Conservation (phyloP, 768 basidiomycete genomes). For the Rhodotorula taiwanensis region DNA sequence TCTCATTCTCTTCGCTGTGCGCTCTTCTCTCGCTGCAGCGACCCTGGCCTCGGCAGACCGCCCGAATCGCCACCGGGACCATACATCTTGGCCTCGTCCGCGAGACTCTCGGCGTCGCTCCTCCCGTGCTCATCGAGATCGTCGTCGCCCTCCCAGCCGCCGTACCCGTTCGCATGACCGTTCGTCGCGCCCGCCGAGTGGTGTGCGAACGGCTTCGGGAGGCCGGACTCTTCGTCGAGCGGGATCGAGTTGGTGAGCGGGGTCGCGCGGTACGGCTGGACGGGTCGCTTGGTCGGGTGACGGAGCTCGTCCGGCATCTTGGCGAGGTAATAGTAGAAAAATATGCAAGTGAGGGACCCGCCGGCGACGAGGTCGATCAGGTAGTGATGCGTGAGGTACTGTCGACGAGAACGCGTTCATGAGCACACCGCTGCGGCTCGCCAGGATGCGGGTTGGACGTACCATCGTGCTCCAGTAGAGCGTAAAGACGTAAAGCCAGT, state of each 20-base stretch:
- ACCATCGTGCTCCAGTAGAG: constrained; percentile 96
- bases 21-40: too few relatives aligned
- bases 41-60: too few relatives aligned
- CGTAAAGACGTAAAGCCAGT: constrained; percentile 72
- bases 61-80: not conserved
- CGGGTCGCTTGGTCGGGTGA: constrained; percentile 17
- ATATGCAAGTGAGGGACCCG: constrained; percentile 75
- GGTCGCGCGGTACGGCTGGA: constrained; percentile 1
- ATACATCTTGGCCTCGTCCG: not conserved
- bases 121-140: too few relatives aligned
- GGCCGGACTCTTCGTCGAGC: constrained; percentile 25
- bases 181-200: not conserved
- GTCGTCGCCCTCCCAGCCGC: constrained; percentile 27
- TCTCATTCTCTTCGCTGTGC: too few relatives aligned
- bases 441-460: too few relatives aligned
- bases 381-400: constrained; percentile 95
- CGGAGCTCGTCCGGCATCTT: constrained; percentile 34
- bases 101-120: not conserved
- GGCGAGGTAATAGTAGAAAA: constrained; percentile 55
- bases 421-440: too few relatives aligned
- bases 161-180: constrained; percentile 30
- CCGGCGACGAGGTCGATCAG: constrained; percentile 96
- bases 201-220: constrained; percentile 24
- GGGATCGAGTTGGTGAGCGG: constrained; percentile 12
- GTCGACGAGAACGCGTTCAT: not conserved